Base-by-base conservation (phyloP, 768 basidiomycete species). In the Mycena galopus region DNA sequence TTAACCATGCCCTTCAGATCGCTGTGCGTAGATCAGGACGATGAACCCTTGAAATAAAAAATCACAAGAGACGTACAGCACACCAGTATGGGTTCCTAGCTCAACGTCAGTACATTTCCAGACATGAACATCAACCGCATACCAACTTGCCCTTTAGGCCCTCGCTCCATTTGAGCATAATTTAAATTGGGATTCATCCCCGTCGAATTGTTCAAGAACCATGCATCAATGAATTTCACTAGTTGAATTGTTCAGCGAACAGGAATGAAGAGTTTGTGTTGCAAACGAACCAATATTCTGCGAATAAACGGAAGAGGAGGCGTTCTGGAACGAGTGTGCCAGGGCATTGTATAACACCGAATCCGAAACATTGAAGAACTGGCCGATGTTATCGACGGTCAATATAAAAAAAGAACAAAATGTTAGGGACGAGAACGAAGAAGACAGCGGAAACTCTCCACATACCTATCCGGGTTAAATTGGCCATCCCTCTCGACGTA, bases 141-240 rank as follows among this genome's bases (percentile, higher is more conserved):
- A 74, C 73, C 88, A 51, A 75, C 63, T 73, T 83, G 79, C 19
- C 83, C 82, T 61, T 71, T 73, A 16, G 85, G 84, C 50, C 85
- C 86, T 10, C 86, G 81, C 65, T 83, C 60, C 79, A 90, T 85
- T 73, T 91, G 90, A 0, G 83, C 86, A 76, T 86, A 93, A 68
- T 90, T 84, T 50, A 93, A 79, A 74, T 91, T 89, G 0, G 91
- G 91, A 65, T 89, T 91, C 91, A 93, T 92, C 42, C 74, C 80
- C 1, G 91, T 92, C 4, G 79, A 81, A 1, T 78, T 73, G 71
- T 91, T 83, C n/a, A 92, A 71, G 82, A 93, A 93, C 89, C 90
- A 92, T 0, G 87, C 84, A 23, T 85, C 77, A 68, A 93, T 78
- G 77, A 85, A 89, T 6, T 78, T 77, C 4, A 84, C 89, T 83